A percentile compares a stretch with the other conserved stretches of the same genome.
Conservation (phyloP, 2,329 filamentous ascomycete genomes). For the Colletotrichum neosansevieriae region DNA sequence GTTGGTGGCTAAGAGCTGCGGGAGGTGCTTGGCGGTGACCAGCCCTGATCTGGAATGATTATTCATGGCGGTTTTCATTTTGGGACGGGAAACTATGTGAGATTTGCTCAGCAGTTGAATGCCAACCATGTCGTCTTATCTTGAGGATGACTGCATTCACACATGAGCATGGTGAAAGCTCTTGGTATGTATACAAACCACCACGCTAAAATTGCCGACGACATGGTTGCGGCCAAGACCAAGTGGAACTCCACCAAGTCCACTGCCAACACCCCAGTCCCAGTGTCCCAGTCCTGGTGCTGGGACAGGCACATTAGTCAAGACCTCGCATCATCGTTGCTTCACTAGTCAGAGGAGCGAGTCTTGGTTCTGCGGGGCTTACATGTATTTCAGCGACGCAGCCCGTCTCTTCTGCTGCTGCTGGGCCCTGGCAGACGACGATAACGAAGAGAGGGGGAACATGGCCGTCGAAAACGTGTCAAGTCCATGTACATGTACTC, state of each 20-base stretch:
- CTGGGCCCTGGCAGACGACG: neutral
- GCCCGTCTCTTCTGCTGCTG: neutral
- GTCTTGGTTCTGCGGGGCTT: conserved; percentile 7
- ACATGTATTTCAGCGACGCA: conserved; percentile 9
- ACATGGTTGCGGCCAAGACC: conserved; percentile 26
- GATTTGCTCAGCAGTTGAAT: neutral
- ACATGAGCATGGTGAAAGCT: neutral
- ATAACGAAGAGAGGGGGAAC: neutral
- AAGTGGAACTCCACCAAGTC: conserved; percentile 22
- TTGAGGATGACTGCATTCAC: neutral
- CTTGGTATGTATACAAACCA: neutral
- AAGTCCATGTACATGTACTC: conserved; percentile 14
- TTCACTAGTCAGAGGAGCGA: conserved; percentile 7
- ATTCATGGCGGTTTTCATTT: neutral
- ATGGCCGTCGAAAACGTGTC: conserved; percentile 10
- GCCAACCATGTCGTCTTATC: conserved; percentile 7
- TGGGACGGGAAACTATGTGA: neutral
- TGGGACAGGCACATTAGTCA: conserved; percentile 35
- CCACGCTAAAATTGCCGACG: conserved; percentile 4
- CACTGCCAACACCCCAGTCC: conserved; percentile 11
- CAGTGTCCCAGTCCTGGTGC: neutral
- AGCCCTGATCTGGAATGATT: conserved; percentile 7
- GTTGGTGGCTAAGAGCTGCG: conserved; percentile 7
- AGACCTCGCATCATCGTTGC: conserved; percentile 33
- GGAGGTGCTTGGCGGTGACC: neutral